A percentile compares a stretch with the other conserved stretches of the same genome.
Evolutionary conservation across 164 flowering plant genomes (phyloP).

Genomic region (grape (Vitis vinifera)): ASM3070453v1 NC_081809.1:5102001-5102500

Average conservation of each 20-base stretch:
- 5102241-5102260: slow-evolving; percentile 24
- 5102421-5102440: slow-evolving; percentile 48
- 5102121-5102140: slow-evolving; percentile 28
- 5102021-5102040: slow-evolving; percentile 31
- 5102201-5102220: slow-evolving; percentile 52
- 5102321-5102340: slow-evolving; percentile 39
- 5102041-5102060: slow-evolving; percentile 28
- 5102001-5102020: neutral
- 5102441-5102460: slow-evolving; percentile 60
- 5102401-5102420: neutral
- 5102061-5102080: slow-evolving; percentile 23
- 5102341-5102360: neutral
- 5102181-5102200: slow-evolving; percentile 60
- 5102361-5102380: neutral
- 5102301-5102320: slow-evolving; percentile 49
- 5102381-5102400: neutral
- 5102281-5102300: slow-evolving; percentile 22
- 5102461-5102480: slow-evolving; percentile 82
- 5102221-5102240: slow-evolving; percentile 7
- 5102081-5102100: slow-evolving; percentile 27
- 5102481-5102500: slow-evolving; percentile 79
- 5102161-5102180: slow-evolving; percentile 33
- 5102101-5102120: slow-evolving; percentile 31
- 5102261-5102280: slow-evolving; percentile 26
- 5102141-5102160: slow-evolving; percentile 34